Evolutionary conservation across 2,329 filamentous ascomycete species (phyloP).

Genomic region (Pseudogymnoascus sp.): DNA sequence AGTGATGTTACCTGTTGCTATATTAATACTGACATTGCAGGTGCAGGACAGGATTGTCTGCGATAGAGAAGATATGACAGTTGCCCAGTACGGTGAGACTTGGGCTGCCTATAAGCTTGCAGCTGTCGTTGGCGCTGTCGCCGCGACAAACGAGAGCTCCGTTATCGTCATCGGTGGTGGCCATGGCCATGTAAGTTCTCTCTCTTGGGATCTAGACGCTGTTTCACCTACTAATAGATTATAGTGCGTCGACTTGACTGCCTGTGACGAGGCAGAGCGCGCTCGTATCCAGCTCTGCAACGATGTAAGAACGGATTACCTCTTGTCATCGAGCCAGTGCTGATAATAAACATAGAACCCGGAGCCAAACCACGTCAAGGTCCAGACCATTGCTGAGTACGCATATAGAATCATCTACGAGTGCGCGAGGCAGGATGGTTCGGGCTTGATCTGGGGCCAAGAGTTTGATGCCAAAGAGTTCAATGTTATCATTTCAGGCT

Average conservation of each 20-base stretch:
- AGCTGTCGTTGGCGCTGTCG: not conserved
- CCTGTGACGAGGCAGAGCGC: slow-evolving; percentile 6
- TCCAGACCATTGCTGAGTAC: slow-evolving; percentile 9
- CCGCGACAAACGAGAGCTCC: not conserved
- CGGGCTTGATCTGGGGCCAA: slow-evolving; percentile 8
- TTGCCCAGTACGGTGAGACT: not conserved
- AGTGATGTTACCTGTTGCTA: not conserved
- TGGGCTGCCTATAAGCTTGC: slow-evolving; percentile 10
- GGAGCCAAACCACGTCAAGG: not conserved
- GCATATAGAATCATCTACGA: slow-evolving; percentile 9
- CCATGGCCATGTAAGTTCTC: not conserved
- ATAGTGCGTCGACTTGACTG: slow-evolving; percentile 7
- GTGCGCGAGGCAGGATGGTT: slow-evolving; percentile 10
- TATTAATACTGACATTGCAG: not conserved
- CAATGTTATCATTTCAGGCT: slow-evolving; percentile 8
- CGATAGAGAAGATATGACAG: not conserved
- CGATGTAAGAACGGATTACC: not conserved
- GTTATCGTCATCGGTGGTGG: slow-evolving; percentile 1
- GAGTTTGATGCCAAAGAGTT: not conserved
- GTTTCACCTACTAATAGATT: not conserved
- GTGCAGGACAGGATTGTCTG: not conserved
- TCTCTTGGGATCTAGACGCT: not conserved
- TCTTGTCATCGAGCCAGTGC: not conserved
- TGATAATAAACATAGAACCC: not conserved
- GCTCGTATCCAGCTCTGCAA: slow-evolving; percentile 6